These are phyloP conservation scores for Viola odorata DNA, from an alignment of 345 rosid genomes.

Conservation along the genomic window DNA sequence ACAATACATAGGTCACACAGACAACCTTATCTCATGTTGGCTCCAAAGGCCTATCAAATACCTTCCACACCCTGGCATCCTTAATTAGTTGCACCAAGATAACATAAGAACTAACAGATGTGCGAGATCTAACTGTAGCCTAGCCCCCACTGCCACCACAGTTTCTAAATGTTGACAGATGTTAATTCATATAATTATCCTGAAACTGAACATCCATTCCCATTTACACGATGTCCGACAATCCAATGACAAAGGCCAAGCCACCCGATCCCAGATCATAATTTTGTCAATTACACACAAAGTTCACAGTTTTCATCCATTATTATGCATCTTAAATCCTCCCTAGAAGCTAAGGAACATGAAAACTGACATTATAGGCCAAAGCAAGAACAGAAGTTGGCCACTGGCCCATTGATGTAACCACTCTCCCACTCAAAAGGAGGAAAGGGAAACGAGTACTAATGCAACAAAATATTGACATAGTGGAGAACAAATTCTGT, in stretches of 20 bases:
- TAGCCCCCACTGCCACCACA: neutral
- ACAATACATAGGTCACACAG: neutral
- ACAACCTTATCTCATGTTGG: neutral
- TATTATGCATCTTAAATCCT: neutral
- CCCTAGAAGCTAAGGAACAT: neutral
- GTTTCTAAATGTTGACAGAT: neutral
- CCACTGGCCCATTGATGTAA: too few species aligned
- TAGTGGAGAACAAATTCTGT: neutral
- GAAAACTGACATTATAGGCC: neutral
- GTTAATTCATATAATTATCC: too few species aligned
- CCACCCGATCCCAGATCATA: neutral
- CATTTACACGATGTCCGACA: too few species aligned
- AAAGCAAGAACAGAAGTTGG: neutral
- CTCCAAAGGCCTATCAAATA: neutral
- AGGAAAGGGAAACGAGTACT: too few species aligned
- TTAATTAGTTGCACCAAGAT: conserved; percentile 1
- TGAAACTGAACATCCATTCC: too few species aligned
- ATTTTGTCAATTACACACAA: neutral
- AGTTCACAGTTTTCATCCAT: conserved; percentile 2
- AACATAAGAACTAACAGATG: neutral
- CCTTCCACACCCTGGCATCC: neutral
- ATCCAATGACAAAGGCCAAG: neutral
- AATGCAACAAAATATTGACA: neutral
- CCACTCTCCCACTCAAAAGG: too few species aligned
- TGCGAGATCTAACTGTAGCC: neutral